Percentiles rank a stretch among this genome's conserved stretches.
phyloP scores from a whole-genome alignment of 371 early-diverging fungal species.

The Zychaea mexicana region DNA sequence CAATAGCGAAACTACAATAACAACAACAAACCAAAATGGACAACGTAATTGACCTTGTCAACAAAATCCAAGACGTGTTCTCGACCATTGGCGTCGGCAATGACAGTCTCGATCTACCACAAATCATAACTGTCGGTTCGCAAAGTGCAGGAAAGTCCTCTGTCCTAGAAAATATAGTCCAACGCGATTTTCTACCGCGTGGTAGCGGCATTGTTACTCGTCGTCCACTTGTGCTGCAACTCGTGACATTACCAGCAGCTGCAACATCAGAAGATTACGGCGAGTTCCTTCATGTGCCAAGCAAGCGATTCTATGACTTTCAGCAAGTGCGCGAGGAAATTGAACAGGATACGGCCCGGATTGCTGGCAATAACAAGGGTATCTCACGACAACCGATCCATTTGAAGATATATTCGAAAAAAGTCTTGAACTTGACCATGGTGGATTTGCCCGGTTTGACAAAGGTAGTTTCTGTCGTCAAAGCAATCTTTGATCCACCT shows the following conservation, averaged over 20 bases:
- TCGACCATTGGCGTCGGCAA: constrained; percentile 68
- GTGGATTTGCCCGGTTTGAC: constrained; percentile 95
- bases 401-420: constrained; percentile 81
- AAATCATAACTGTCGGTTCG: constrained; percentile 84
- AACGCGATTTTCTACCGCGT: constrained; percentile 89
- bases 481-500: background rate
- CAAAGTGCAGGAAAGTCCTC: constrained; percentile 95
- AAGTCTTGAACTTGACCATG: constrained; percentile 88
- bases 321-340: constrained; percentile 84
- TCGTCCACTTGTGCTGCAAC: constrained; percentile 90
- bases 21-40: constrained; percentile 53
- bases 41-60: constrained; percentile 83
- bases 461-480: constrained; percentile 53
- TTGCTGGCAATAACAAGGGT: constrained; percentile 86
- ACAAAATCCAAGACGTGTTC: constrained; percentile 94
- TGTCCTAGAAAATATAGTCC: constrained; percentile 90
- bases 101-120: constrained; percentile 88
- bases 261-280: constrained; percentile 57
- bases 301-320: constrained; percentile 80
- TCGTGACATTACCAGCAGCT: constrained; percentile 64
- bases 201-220: constrained; percentile 94
- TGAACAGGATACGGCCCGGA: constrained; percentile 82
- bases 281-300: constrained; percentile 77
- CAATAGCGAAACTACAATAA: too few species aligned
- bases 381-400: constrained; percentile 86